Base-by-base conservation (phyloP, 2,329 filamentous ascomycete genomes). In the Colletotrichum liriopes region DNA sequence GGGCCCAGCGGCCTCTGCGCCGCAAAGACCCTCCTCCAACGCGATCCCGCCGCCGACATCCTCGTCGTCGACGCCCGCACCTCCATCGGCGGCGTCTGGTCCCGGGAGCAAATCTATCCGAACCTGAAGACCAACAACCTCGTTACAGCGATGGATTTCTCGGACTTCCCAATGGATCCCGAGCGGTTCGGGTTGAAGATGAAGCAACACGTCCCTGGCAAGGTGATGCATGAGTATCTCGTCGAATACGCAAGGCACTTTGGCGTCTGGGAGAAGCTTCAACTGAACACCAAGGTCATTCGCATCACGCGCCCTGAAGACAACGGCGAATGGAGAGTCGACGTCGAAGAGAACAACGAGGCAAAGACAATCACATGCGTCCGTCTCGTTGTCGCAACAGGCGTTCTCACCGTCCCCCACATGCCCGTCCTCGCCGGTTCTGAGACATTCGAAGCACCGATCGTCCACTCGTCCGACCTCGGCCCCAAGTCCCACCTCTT, bases 381-480 rank as follows among this genome's bases (percentile, higher is more conserved):
- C 18, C 91, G 89, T 76, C 81, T 93, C 58, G 86, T 93, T 41
- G 78, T 93, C 7, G 89, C 91, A 1, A 90, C 89, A 1, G 91
- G 91, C 1, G 79, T 91, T 32, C 89, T 89, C 0, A 92, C 89
- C 2, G 81, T 86, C 58, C 86, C 91, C 0, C 86, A 86, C 62
- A 80, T 91, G 29, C 90, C 91, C 0, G 75, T 77, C 1, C 86
- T 91, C 56, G 76, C 81, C 0, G 88, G 87, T 0, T 82, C 84
- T 23, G 85, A 87, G 7, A 76, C 68, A 1, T 93, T 92, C 73
- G 78, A 76, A 0, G 84, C 84, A 0, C 86, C 86, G 0, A 78
- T 92, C n/a, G 86, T 92, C 72, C 91, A 93, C 76, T 85, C 86
- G 52, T 85, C 84, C 60, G 83, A 90, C 68, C 86, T 92, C 71